Base-by-base conservation (phyloP, 2,329 filamentous ascomycete species). In the Fusarium pseudocircinatum region DNA sequence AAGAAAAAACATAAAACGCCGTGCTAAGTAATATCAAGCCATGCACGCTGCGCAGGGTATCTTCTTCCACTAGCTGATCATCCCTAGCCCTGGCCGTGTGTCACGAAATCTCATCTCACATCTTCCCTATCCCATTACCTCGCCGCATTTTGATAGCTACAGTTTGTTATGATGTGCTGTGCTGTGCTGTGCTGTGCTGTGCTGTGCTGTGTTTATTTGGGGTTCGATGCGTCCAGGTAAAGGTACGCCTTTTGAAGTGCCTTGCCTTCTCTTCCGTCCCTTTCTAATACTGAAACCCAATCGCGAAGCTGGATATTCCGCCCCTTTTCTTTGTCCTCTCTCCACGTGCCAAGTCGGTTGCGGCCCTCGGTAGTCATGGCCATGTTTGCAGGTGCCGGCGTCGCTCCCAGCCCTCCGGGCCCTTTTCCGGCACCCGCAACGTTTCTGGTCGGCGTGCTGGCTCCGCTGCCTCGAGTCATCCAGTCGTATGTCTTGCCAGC, bases 301-400 rank as follows among this genome's bases (percentile, higher is more conserved):
- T 98, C 96, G 61, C 96, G 89, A 59, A 97, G 85, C 83, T 98
- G 95, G 53, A 98, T 94, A 32, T 92, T 91, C 74, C 87, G 89
- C 37, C 94, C 94, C 79, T 92, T 93, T 28, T 92, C 90, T 60
- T 90, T 90, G 77, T 94, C 92, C 81, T 98, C 95, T 67, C 94
- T 89, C 88, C 92, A 94, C 22, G 88, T 87, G n/a, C 94, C 94
- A 42, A 94, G 84, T 60, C 90, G 89, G 60, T 90, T 90, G 30
- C 89, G 86, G 22, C 89, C 87, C 39, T 90, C 88, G 4, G 85
- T 86, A 8, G 89, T 89, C 63, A 92, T 81, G 46, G 84, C 80
- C 68, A 83, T 76, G 63, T 77, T 79, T 42, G 75, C 76, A 5
- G 80, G 77, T 13, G 79, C 74, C 7, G 82, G 63, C 11, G 80